Evolutionary conservation across 148 eudicot genomes (phyloP).

Genomic region (Mesembryanthemum crystallinum): DNA sequence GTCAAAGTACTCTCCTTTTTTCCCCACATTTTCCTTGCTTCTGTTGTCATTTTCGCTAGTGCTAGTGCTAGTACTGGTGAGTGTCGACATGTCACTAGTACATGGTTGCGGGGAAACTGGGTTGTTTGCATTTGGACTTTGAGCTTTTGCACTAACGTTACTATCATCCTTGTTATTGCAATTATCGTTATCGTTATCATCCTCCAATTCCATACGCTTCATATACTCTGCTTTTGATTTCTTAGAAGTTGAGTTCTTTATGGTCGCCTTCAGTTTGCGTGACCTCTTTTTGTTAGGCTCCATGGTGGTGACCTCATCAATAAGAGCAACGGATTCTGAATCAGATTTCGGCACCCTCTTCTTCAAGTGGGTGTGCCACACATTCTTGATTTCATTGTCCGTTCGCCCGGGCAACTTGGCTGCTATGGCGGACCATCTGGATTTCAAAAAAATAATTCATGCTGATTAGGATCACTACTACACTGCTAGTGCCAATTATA

Average conservation of each 20-base stretch:
- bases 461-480: conserved; percentile 17
- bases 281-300: conserved; percentile 18
- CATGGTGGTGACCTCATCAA: too few relatives aligned
- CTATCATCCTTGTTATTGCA: neutral
- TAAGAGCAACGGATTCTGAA: neutral
- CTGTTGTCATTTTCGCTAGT: conserved; percentile 12
- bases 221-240: conserved; percentile 15
- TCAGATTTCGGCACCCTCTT: conserved; percentile 36
- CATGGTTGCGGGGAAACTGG: conserved; percentile 43
- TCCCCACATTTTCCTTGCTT: conserved; percentile 1
- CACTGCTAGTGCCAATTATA: neutral
- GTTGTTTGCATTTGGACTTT: conserved; percentile 6
- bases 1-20: neutral
- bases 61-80: conserved; percentile 29
- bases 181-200: neutral
- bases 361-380: conserved; percentile 77
- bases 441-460: conserved; percentile 1
- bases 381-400: conserved; percentile 78
- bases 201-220: conserved; percentile 17
- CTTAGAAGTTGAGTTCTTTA: conserved; percentile 11
- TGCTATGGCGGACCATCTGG: conserved; percentile 83
- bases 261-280: conserved; percentile 9
- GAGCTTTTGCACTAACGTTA: neutral
- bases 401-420: conserved; percentile 70
- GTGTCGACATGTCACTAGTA: conserved; percentile 38